These are phyloP conservation scores for Tubosaeta sp. DNA, from an alignment of 768 basidiomycete species.

Conservation along the genomic window DNA sequence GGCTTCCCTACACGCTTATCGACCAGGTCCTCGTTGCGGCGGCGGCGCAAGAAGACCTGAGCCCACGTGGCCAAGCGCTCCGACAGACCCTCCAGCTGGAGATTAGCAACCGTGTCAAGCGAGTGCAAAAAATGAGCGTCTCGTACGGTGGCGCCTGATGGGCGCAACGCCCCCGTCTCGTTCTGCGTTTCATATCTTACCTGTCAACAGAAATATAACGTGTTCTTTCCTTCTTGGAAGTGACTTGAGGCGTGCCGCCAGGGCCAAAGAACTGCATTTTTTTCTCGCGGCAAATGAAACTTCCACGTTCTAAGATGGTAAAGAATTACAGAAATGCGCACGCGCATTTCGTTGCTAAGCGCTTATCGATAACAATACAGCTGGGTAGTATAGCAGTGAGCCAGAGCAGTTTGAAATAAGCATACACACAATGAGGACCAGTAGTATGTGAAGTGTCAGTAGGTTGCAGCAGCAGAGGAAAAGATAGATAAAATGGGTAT, in stretches of 20 bases:
- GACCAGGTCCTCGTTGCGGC: slow-evolving; percentile 76
- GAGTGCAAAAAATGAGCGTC: slow-evolving; percentile 58
- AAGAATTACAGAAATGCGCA: background rate
- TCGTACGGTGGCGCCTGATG: background rate
- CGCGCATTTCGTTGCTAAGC: slow-evolving; percentile 2
- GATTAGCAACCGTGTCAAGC: slow-evolving; percentile 59
- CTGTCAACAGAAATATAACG: slow-evolving; percentile 5
- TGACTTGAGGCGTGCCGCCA: slow-evolving; percentile 7
- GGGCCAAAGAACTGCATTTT: slow-evolving; percentile 6
- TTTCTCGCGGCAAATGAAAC: slow-evolving; percentile 10
- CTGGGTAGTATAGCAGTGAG: slow-evolving; percentile 14
- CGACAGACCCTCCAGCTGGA: slow-evolving; percentile 54
- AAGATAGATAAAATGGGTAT: slow-evolving; percentile 13
- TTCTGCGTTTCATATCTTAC: slow-evolving; percentile 8
- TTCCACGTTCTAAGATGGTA: slow-evolving; percentile 2
- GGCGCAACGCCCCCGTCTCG: background rate
- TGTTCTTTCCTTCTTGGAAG: slow-evolving; percentile 1
- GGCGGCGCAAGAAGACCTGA: slow-evolving; percentile 46
- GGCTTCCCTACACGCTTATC: slow-evolving; percentile 80
- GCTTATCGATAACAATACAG: slow-evolving; percentile 19
- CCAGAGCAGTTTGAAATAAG: slow-evolving; percentile 6
- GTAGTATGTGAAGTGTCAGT: slow-evolving; percentile 18
- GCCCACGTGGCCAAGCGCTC: slow-evolving; percentile 36
- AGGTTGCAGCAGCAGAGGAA: slow-evolving; percentile 13
- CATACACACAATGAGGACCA: slow-evolving; percentile 9